Evolutionary conservation across 306 rosid species (phyloP), one percentile per base, ranked within the genome.

Genomic region (Quercus suber): DNA sequence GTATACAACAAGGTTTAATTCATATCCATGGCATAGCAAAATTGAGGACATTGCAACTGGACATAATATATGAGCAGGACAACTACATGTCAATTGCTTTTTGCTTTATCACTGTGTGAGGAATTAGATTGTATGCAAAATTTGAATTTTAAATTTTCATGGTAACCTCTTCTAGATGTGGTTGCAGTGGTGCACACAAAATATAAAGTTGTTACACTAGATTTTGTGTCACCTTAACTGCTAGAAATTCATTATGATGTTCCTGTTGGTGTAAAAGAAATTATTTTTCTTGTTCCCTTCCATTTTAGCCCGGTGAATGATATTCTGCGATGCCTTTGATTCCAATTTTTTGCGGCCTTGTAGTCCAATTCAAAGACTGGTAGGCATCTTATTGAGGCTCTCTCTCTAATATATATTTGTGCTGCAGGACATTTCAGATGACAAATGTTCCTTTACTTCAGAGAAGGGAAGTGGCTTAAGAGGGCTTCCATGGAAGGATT

Each of bases 381-480:
- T 18, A 12, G 51, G 21, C 65, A 41, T 30, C 23, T 31, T 25
- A 67, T 3, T 35, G 72, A 10, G 52, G 3, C 72, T 35, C 9
- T 68, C 52, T n/a, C 11, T 35, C 6, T 33, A 8, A 6, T 31
- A 4, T 67, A 35, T 60, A 25, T 57, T 55, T 43, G 55, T 75
- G 76, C 9, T 80, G 59, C 79, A 86, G 89, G 84, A 73, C 60
- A 77, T 74, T 76, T 13, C 20, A 70, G 76, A 61, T 78, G 86
- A 70, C 4, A 80, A 53, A 58, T 43, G 20, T 52, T 58, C 63
- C 20, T 31, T 11, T 69, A 69, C 78, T 73, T 77, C 72, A 30
- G 84, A 82, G 76, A 75, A 64, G 49, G 74, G 71, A 30, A 76
- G 63, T 25, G 78, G 35, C 51, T 6, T 52, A 20, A 63, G 81